These are phyloP conservation scores for Melaleuca quinquenervia DNA, from an alignment of 345 rosid species.

Conservation along the genomic window DNA sequence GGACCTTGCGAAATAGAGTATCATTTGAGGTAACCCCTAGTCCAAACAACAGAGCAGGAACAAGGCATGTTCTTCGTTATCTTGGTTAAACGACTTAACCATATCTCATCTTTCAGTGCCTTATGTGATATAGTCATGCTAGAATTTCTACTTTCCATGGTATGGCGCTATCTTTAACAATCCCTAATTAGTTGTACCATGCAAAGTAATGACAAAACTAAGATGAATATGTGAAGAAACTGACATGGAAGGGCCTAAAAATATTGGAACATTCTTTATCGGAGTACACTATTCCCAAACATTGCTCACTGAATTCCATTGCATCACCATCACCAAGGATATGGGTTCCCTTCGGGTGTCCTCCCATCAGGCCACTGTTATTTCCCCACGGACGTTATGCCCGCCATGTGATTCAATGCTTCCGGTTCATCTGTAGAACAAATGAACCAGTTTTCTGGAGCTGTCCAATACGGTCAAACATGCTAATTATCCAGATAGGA, in stretches of 20 bases:
- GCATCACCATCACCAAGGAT: slow-evolving; percentile 26
- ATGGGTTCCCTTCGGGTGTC: slow-evolving; percentile 25
- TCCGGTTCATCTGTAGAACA: slow-evolving; percentile 41
- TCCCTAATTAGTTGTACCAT: neutral
- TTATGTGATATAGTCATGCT: no score
- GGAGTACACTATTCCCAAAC: slow-evolving; percentile 12
- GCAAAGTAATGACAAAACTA: neutral
- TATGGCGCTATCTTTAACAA: neutral
- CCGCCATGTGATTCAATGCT: slow-evolving; percentile 20
- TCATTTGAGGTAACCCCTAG: neutral
- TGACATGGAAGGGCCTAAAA: neutral
- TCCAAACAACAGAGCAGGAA: neutral
- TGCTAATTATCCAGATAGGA: slow-evolving; percentile 18
- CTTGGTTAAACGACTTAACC: neutral
- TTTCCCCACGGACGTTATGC: slow-evolving; percentile 60
- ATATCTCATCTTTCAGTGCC: neutral
- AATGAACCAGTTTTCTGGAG: slow-evolving; percentile 21
- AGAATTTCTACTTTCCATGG: neutral
- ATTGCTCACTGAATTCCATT: slow-evolving; percentile 27
- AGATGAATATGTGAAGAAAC: neutral
- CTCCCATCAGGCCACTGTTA: slow-evolving; percentile 39
- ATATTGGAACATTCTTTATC: slow-evolving; percentile 30
- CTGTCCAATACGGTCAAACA: slow-evolving; percentile 15
- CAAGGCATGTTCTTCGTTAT: neutral
- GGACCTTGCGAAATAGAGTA: neutral